Evolutionary conservation across 2,329 filamentous ascomycete species (phyloP), one percentile per base, ranked within the genome.

Genomic region (Chalaropsis ovoidea): DNA sequence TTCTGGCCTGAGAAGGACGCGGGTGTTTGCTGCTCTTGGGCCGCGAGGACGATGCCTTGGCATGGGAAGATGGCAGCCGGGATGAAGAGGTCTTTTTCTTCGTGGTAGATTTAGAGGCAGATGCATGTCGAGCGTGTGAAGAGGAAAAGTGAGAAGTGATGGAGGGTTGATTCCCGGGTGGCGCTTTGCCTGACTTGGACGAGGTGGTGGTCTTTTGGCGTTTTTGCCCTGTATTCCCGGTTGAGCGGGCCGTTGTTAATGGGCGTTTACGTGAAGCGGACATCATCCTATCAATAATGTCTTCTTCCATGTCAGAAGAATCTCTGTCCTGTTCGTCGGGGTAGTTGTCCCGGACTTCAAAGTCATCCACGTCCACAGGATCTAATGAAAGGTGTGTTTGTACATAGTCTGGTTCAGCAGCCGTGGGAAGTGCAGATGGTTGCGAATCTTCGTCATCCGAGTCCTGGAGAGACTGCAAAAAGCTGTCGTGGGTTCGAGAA

Each of bases 231-330:
- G 72, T 63, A 17, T 73, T 60, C 3, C 39, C 67, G 42, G 19
- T 49, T 19, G 45, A 31, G 6, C 39, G 56, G 27, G 71, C 66
- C 65, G 73, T 35, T 67, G 70, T 71, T 63, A 74, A 61, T 69
- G 75, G 72, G 13, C 78, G 76, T 70, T 79, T 81, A 22, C 71
- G 73, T 24, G 67, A 68, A 7, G 75, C 74, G 0, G 76, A 73
- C 3, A 77, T 69, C 81, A 85, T 84, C 22, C 70, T 73, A 68
- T 84, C 81, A 47, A 85, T 76, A 11, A 72, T 70, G 64, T 83
- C 76, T 31, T 83, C 80, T 69, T 85, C 82, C 41, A 82, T 71
- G 22, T 73, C 74, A 31, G 73, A 76, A 24, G 72, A 74, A 19
- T 75, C 75, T 58, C 72, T 72, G 43, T 75, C 73, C 6, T 69